Conservation (phyloP, 257 asterid species). For the Cruciata laevipes region DNA sequence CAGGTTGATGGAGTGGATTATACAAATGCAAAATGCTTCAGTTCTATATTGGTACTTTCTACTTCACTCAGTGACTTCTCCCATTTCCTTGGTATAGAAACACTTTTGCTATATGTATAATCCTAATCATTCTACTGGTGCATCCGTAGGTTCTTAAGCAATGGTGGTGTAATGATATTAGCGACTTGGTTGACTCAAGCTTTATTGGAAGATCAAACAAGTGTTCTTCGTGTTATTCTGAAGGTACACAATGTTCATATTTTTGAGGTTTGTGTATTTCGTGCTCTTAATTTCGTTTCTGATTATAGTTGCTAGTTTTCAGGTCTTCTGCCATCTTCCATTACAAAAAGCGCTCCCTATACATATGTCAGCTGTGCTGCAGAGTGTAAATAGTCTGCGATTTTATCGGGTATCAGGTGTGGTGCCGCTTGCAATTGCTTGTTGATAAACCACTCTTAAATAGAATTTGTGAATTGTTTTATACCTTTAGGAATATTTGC, state of each 20-base stretch:
- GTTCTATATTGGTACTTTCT: slow-evolving; percentile 60
- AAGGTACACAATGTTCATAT: slow-evolving; percentile 35
- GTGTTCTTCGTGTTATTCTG: slow-evolving; percentile 59
- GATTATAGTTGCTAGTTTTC: slow-evolving; percentile 24
- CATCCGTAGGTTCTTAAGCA: slow-evolving; percentile 62
- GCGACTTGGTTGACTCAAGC: slow-evolving; percentile 96
- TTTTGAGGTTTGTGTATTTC: background rate
- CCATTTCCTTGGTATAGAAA: background rate
- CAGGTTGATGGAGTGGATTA: slow-evolving; percentile 79
- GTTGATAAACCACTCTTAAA: background rate
- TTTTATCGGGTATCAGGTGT: slow-evolving; percentile 88
- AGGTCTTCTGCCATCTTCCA: slow-evolving; percentile 90
- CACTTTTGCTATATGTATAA: background rate
- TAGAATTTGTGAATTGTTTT: background rate
- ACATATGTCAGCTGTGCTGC: slow-evolving; percentile 93
- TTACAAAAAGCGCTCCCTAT: slow-evolving; percentile 73
- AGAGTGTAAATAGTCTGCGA: slow-evolving; percentile 82
- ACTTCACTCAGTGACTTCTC: slow-evolving; percentile 2
- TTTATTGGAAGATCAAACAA: slow-evolving; percentile 85
- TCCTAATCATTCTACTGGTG: slow-evolving; percentile 16
- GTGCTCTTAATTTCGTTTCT: slow-evolving; percentile 2
- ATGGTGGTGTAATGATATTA: slow-evolving; percentile 86
- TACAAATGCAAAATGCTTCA: slow-evolving; percentile 59
- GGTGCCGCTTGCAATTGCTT: slow-evolving; percentile 22
- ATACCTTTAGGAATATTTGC: background rate